These are phyloP conservation scores for Leccinum uliginosum DNA, from an alignment of 768 basidiomycete genomes.

Conservation along the genomic window DNA sequence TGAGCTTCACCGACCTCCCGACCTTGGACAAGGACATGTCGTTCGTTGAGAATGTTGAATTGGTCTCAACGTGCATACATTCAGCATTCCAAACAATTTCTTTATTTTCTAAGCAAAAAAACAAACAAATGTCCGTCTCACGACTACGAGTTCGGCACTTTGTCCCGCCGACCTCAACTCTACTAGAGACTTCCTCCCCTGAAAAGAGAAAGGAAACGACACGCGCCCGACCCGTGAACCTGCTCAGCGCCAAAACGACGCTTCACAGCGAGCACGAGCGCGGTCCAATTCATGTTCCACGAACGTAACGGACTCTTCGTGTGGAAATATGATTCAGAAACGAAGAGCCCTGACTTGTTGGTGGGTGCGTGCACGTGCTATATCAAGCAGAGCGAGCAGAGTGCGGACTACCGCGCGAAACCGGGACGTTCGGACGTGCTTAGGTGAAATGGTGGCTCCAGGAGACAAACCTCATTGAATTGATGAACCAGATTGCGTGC, in stretches of 20 bases:
- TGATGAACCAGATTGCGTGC: background rate
- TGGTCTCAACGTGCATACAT: background rate
- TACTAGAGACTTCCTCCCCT: slow-evolving; percentile 38
- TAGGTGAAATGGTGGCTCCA: background rate
- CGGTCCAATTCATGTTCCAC: slow-evolving; percentile 53
- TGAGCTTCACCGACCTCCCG: slow-evolving; percentile 16
- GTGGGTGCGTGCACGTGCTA: slow-evolving; percentile 19
- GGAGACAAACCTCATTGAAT: no score
- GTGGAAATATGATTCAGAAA: slow-evolving; percentile 27
- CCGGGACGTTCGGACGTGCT: background rate
- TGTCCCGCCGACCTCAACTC: slow-evolving; percentile 52
- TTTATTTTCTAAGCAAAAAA: slow-evolving; percentile 7
- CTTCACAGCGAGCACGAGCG: slow-evolving; percentile 38
- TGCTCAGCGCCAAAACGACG: slow-evolving; percentile 55
- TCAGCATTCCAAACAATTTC: slow-evolving; percentile 12
- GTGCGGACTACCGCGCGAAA: background rate
- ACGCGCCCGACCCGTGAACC: slow-evolving; percentile 37
- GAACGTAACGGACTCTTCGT: slow-evolving; percentile 67
- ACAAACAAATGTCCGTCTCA: slow-evolving; percentile 56
- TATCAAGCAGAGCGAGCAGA: background rate
- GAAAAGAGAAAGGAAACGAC: slow-evolving; percentile 27
- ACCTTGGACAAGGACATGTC: slow-evolving; percentile 13
- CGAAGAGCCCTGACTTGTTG: slow-evolving; percentile 64
- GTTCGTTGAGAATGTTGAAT: background rate
- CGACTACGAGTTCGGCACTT: slow-evolving; percentile 56